phyloP scores from a whole-genome alignment of 257 asterid species.

The Solanum clarkiae region DNA sequence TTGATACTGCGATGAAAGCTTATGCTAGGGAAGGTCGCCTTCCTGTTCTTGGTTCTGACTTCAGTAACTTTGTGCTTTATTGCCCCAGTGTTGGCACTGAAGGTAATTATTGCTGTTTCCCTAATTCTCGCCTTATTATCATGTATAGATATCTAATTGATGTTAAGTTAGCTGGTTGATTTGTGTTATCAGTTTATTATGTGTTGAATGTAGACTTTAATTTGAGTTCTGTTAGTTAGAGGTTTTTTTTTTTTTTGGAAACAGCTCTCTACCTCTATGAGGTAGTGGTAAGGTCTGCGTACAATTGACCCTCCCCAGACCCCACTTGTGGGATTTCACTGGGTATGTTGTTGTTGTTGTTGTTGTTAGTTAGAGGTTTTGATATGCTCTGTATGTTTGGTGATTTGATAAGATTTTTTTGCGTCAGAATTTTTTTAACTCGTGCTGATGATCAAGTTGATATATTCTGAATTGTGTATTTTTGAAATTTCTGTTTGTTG shows the following conservation, averaged over 20 bases:
- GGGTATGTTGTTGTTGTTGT: too few relatives aligned
- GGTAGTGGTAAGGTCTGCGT: too few relatives aligned
- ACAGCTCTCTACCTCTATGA: too few relatives aligned
- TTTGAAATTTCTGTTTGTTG: not conserved
- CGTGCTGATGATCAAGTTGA: not conserved
- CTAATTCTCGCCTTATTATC: not conserved
- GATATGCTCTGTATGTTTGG: not conserved
- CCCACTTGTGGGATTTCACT: too few relatives aligned
- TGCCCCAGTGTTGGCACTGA: slow-evolving; percentile 60
- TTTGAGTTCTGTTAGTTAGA: not conserved
- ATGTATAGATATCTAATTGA: not conserved
- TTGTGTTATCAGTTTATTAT: not conserved
- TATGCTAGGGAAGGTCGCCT: slow-evolving; percentile 89
- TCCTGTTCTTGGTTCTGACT: slow-evolving; percentile 73
- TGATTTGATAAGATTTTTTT: not conserved
- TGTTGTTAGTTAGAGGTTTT: not conserved
- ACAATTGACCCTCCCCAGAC: too few relatives aligned
- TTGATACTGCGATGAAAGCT: slow-evolving; percentile 65
- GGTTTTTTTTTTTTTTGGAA: too few relatives aligned
- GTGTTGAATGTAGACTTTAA: not conserved
- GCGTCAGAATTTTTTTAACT: not conserved
- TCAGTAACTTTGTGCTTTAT: slow-evolving; percentile 53
- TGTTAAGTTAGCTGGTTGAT: not conserved
- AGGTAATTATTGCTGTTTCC: slow-evolving; percentile 24
- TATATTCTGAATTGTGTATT: not conserved